A percentile compares a stretch with the other conserved stretches of the same genome.
These are phyloP conservation scores for Dysphania ambrosioides DNA, from an alignment of 148 eudicot genomes.

Conservation along the genomic window DNA sequence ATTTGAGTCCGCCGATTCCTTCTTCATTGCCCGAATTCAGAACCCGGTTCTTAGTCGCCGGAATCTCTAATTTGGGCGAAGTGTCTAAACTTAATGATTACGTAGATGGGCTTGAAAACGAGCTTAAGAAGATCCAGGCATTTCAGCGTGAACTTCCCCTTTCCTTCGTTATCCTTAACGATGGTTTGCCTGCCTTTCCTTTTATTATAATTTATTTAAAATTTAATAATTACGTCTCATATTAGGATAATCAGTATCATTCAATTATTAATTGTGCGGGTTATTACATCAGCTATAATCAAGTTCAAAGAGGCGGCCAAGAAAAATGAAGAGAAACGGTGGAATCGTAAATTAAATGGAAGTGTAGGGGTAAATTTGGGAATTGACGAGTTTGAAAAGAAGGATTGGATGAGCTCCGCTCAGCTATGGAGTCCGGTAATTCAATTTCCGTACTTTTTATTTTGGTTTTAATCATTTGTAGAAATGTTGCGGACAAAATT, in stretches of 20 bases:
- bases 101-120: conserved; percentile 38
- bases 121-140: conserved; percentile 49
- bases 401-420: conserved; percentile 60
- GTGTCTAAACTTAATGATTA: conserved; percentile 32
- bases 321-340: conserved; percentile 15
- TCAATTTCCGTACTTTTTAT: too few species aligned
- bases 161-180: conserved; percentile 43
- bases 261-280: not conserved
- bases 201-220: not conserved
- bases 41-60: conserved; percentile 22
- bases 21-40: conserved; percentile 27
- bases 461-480: not conserved
- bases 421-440: conserved; percentile 58
- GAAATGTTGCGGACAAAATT: not conserved
- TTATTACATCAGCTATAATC: conserved; percentile 37
- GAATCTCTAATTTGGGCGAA: conserved; percentile 19
- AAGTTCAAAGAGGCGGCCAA: conserved; percentile 41
- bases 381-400: conserved; percentile 39
- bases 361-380: conserved; percentile 33
- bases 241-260: not conserved
- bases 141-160: conserved; percentile 67
- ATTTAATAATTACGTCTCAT: not conserved
- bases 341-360: conserved; percentile 24
- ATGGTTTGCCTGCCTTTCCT: conserved; percentile 40
- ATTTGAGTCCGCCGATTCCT: conserved; percentile 31